A percentile compares a stretch with the other conserved stretches of the same genome.
Evolutionary conservation across 2,329 filamentous ascomycete genomes (phyloP).

Genomic region (Bisporella sp.): DNA sequence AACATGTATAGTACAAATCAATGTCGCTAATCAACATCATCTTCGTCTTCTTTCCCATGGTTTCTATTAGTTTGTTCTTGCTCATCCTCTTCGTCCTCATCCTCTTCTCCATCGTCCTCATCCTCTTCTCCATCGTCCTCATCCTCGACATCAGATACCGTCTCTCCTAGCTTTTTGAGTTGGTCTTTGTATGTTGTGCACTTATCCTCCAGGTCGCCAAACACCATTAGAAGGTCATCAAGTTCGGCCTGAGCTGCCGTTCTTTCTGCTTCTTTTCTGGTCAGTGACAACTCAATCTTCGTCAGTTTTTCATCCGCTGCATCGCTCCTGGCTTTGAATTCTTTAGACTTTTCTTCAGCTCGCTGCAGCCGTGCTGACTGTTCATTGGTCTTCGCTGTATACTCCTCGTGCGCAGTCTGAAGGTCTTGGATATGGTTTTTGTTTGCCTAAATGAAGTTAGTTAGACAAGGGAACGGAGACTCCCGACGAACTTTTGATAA

Average conservation of each 20-base stretch:
- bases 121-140: slow-evolving; percentile 50
- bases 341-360: slow-evolving; percentile 40
- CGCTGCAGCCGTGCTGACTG: slow-evolving; percentile 17
- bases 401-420: slow-evolving; percentile 46
- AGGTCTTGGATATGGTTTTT: slow-evolving; percentile 55
- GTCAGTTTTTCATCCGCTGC: slow-evolving; percentile 29
- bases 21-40: neutral
- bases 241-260: slow-evolving; percentile 63
- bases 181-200: slow-evolving; percentile 58
- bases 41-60: neutral
- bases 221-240: slow-evolving; percentile 75
- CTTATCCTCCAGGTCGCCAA: slow-evolving; percentile 75
- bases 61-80: slow-evolving; percentile 1
- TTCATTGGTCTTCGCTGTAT: slow-evolving; percentile 33
- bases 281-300: slow-evolving; percentile 18
- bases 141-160: slow-evolving; percentile 71
- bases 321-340: slow-evolving; percentile 17
- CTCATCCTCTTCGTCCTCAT: slow-evolving; percentile 10
- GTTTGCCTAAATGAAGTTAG: slow-evolving; percentile 39
- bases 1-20: neutral
- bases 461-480: neutral
- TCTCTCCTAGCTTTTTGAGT: slow-evolving; percentile 54
- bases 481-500: slow-evolving; percentile 44
- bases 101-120: slow-evolving; percentile 36
- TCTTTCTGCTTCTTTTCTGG: slow-evolving; percentile 53